These are phyloP conservation scores for Trichoderma hamatum DNA, from an alignment of 2,329 filamentous ascomycete genomes.

Conservation along the genomic window DNA sequence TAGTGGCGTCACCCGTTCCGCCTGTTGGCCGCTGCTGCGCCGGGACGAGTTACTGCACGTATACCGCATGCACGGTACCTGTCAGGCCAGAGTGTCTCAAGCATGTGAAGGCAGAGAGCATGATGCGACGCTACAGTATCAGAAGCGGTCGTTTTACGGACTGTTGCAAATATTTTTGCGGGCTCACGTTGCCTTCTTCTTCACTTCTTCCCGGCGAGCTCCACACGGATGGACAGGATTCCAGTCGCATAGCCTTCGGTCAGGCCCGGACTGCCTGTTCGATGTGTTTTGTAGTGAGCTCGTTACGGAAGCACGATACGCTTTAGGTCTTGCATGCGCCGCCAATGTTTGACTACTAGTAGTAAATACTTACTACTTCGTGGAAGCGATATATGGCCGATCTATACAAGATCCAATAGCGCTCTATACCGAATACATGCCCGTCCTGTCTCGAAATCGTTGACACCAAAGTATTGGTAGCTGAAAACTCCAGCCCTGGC, in stretches of 20 bases:
- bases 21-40: neutral
- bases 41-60: neutral
- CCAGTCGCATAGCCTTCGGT: slow-evolving; percentile 1
- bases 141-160: neutral
- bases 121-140: neutral
- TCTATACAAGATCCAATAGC: neutral
- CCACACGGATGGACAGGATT: neutral
- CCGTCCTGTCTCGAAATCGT: neutral
- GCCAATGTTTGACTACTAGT: no score
- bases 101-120: neutral
- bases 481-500: neutral
- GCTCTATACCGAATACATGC: neutral
- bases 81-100: neutral
- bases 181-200: neutral
- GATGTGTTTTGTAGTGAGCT: neutral
- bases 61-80: neutral
- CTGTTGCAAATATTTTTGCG: neutral
- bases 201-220: neutral
- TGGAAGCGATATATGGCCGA: neutral
- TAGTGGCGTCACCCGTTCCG: neutral
- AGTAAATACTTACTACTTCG: neutral
- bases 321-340: neutral
- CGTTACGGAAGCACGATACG: neutral
- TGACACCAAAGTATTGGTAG: neutral
- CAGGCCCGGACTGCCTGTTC: slow-evolving; percentile 20